Conservation (phyloP, 768 basidiomycete species). For the Guyanaporus albipodus region DNA sequence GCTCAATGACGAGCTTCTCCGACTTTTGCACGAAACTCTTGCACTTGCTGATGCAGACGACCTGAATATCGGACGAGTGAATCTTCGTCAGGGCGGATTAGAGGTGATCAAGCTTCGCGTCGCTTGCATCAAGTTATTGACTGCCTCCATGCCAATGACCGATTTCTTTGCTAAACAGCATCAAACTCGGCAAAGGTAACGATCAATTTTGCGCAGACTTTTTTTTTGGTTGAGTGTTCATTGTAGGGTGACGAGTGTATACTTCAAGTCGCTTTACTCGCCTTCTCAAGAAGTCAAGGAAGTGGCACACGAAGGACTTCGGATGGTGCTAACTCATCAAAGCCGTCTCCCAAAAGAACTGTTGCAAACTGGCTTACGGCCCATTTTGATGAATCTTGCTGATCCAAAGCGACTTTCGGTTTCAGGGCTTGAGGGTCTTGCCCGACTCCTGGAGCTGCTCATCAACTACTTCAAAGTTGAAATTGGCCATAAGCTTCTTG, state of each 20-base stretch:
- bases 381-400: constrained; percentile 96
- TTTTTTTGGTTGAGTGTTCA: constrained; percentile 5
- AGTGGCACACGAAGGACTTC: constrained; percentile 90
- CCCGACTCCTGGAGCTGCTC: constrained; percentile 86
- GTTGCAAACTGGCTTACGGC: constrained; percentile 90
- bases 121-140: constrained; percentile 88
- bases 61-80: constrained; percentile 68
- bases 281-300: constrained; percentile 88
- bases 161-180: constrained; percentile 88
- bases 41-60: constrained; percentile 97
- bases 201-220: not conserved
- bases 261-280: constrained; percentile 98
- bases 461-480: constrained; percentile 99
- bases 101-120: constrained; percentile 90
- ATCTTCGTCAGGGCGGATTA: constrained; percentile 68
- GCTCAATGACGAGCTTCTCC: constrained; percentile 86
- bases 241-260: constrained; percentile 83
- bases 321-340: constrained; percentile 85
- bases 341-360: constrained; percentile 92
- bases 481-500: constrained; percentile 94
- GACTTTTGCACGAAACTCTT: constrained; percentile 88
- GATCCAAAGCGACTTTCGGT: constrained; percentile 94
- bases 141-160: constrained; percentile 90
- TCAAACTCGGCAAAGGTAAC: constrained; percentile 80
- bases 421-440: constrained; percentile 88